Conservation (phyloP, 768 basidiomycete genomes). For the Cantharellus cinnabarinus region DNA sequence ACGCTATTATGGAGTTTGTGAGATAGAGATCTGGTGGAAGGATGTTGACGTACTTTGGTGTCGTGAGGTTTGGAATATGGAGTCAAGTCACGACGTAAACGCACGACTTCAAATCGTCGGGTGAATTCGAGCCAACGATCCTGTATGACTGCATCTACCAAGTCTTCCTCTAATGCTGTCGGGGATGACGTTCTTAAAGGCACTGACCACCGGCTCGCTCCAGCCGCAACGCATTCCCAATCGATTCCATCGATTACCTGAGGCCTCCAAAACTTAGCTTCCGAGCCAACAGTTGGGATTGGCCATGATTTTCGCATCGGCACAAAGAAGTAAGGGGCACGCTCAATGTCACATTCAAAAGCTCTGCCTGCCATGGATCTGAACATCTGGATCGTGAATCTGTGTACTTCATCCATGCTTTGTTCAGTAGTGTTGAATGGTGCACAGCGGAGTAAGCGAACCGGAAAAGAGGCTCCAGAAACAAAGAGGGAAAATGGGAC, state of each 20-base stretch:
- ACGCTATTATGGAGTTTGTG: slow-evolving; percentile 21
- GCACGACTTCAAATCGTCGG: slow-evolving; percentile 37
- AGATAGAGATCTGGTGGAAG: slow-evolving; percentile 1
- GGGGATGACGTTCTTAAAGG: slow-evolving; percentile 24
- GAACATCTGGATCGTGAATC: slow-evolving; percentile 43
- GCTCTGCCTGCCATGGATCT: slow-evolving; percentile 50
- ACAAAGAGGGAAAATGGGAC: slow-evolving; percentile 39
- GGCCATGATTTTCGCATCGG: slow-evolving; percentile 30
- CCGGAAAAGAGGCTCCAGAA: slow-evolving; percentile 23
- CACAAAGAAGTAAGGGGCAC: slow-evolving; percentile 46
- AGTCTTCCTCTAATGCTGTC: slow-evolving; percentile 23
- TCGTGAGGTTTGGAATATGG: slow-evolving; percentile 52
- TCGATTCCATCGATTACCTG: slow-evolving; percentile 30
- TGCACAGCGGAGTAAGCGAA: slow-evolving; percentile 26
- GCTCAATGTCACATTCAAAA: slow-evolving; percentile 30
- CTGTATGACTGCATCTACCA: slow-evolving; percentile 49
- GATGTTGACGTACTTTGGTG: slow-evolving; percentile 30
- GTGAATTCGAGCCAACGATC: slow-evolving; percentile 63
- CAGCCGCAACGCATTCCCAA: slow-evolving; percentile 41
- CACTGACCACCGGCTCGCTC: slow-evolving; percentile 30
- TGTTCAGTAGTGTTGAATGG: slow-evolving; percentile 28
- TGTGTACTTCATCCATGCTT: slow-evolving; percentile 29
- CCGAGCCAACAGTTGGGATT: slow-evolving; percentile 4
- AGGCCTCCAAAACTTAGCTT: slow-evolving; percentile 5
- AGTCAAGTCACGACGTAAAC: slow-evolving; percentile 42